Evolutionary conservation across 768 basidiomycete species (phyloP), one percentile per base, ranked within the genome.

Genomic region (Austroboletus festivus): DNA sequence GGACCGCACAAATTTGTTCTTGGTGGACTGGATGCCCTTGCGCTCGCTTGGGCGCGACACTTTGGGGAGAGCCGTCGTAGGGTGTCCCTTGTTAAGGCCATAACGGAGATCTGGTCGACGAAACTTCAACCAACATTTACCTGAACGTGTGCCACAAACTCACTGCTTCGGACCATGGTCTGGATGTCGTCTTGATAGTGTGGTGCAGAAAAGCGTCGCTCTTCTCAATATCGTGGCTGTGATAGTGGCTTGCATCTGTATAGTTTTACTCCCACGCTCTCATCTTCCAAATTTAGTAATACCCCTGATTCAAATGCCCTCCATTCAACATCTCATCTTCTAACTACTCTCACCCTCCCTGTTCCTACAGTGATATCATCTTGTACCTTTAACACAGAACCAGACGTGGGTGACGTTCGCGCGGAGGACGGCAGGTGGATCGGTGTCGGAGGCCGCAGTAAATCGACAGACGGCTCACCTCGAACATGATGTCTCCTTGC

Each of bases 1-100:
- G 56, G 85, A 87, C 68, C 90, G 88, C 67, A 97, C 93, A 63
- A 99, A 93, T 63, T 87, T 86, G 68, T 87, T 93, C 77, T 92
- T 93, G 59, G 83, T 82, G 41, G 89, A 93, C 67, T 82, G 82
- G 55, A 83, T 76, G 59, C 96, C 96, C 80, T 97, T 98, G 72
- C 91, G 89, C 64, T 96, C 83, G 65, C 85, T 86, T 47, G 93
- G 94, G 62, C 85, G 83, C 41, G 76, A 71, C 42, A 72, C 71
- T 73, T 87, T 85, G 61, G 83, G 73, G 67, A 97, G 84, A 62
- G 85, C 68, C 42, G 93, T 93, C 24, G 93, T 93, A 56, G 89
- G 85, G 74, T 85, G 85, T 64, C 94, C 94, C 61, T 85, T 82
- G 79, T 93, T 94, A 60, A 76, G 74, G 63, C 94, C 94, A 70